Evolutionary conservation across 2,329 filamentous ascomycete species (phyloP), one percentile per base, ranked within the genome.

Genomic region (Thermoascus crustaceus): DNA sequence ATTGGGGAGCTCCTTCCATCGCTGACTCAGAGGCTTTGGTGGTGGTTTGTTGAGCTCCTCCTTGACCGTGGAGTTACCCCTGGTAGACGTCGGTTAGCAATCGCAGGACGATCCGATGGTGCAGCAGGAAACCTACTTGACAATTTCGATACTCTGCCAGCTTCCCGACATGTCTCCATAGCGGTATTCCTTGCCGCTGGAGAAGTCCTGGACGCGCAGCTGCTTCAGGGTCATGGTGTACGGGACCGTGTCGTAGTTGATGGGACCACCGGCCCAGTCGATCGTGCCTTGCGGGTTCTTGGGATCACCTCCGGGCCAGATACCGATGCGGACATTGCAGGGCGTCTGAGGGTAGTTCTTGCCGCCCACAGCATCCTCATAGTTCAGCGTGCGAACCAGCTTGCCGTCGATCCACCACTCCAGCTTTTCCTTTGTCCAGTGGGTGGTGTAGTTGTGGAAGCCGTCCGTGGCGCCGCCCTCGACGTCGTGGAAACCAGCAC

Each of bases 211-310:
- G 22, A 72, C 67, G n/a, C 68, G 68, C 10, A 77, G 58, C 26
- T 68, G 73, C 66, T 82, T 73, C 40, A 89, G 72, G 31, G 73
- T 76, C 83, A 89, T 88, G 46, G 71, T 79, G 61, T 76, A 89
- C 0, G 84, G 84, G 0, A 69, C 80, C 14, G 73, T 53, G 22
- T 58, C 51, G 54, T 80, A 88, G 53, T 86, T 68, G 21, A 82
- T 83, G 33, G 68, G 54, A 38, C 81, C 81, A 32, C 80, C 80
- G 29, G 80, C 81, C 81, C 81, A 85, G 19, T 76, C 63, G 27
- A 80, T 73, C 0, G 75, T 80, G 8, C 63, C 63, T 2, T 41
- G 3, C 3, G 46, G 31, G 10, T 63, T 56, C 3, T 38, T 39
- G 5, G 56, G 39, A 35, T 63, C 58, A 38, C 82, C 82, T 35